phyloP scores from a whole-genome alignment of 495 filamentous ascomycete species.

The Penicillium diatomitis region DNA sequence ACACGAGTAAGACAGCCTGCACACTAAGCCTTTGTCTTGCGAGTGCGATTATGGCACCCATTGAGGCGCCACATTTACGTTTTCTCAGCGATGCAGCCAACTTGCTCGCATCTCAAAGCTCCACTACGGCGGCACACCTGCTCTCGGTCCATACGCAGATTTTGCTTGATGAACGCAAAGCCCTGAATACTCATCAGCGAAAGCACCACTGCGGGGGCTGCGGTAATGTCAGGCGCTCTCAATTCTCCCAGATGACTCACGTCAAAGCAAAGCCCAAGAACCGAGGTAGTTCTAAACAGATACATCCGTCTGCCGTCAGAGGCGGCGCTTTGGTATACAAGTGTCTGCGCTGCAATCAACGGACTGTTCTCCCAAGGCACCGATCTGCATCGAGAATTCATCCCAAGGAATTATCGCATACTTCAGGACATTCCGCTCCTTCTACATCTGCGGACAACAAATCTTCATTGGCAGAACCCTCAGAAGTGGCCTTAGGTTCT shows the following conservation, averaged over 20 bases:
- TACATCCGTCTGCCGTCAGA: not conserved
- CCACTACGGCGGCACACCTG: constrained; percentile 42
- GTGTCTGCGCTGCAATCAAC: constrained; percentile 31
- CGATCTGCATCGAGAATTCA: constrained; percentile 7
- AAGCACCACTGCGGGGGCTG: constrained; percentile 42
- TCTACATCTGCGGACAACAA: constrained; percentile 1
- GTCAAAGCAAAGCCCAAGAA: constrained; percentile 18
- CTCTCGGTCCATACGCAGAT: constrained; percentile 33
- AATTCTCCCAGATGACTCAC: constrained; percentile 28
- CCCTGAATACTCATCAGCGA: constrained; percentile 29
- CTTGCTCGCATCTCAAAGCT: constrained; percentile 28
- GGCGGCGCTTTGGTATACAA: constrained; percentile 25
- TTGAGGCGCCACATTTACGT: constrained; percentile 26
- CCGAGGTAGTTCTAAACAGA: constrained; percentile 7
- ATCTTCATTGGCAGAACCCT: constrained; percentile 1
- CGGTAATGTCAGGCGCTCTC: constrained; percentile 37
- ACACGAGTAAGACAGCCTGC: too few species aligned
- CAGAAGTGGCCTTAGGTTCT: not conserved
- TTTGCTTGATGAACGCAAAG: constrained; percentile 28
- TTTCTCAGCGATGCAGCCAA: constrained; percentile 40
- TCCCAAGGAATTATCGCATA: constrained; percentile 6
- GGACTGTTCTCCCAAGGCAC: constrained; percentile 16
- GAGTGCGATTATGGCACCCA: constrained; percentile 21
- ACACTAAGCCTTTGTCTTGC: too few species aligned
- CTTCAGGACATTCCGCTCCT: constrained; percentile 4